Base-by-base conservation (phyloP, 83 land plant species). In the Isoetes engelmannii region DNA sequence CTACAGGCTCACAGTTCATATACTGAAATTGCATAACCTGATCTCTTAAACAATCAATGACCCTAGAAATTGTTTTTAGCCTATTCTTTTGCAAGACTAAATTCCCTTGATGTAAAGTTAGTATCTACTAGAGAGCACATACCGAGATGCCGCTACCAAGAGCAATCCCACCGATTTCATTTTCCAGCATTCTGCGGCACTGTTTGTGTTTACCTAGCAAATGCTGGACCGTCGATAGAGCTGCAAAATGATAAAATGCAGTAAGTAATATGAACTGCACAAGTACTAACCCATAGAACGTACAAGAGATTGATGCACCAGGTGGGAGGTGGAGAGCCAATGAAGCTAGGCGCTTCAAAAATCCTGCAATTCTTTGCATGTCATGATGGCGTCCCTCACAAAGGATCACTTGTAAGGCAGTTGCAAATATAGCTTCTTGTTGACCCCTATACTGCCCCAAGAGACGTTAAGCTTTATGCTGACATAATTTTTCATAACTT, bases 361-460 rank as follows among this genome's bases (percentile, higher is more conserved):
- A 95, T 55, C 89, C 99, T 75, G 99, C 99, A 48, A 86, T 91
- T 63, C 97, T 85, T 76, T 88, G 99, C 97, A 88, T 88, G 75
- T 95, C 99, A 78, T 90, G 90, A 44, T 95, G 99, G 55, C 89
- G 91, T 21, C 80, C 87, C 45, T 95, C 90, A 71, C 88, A 95
- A 20, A 95, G 74, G 90, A 95, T 95, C 18, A 83, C 82, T 79
- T 91, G 85, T 48, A 95, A 64, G 47, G 97, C 99, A 81, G 91
- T 87, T 69, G 89, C 93, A 37, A 95, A 67, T 18, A 87, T 81
- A 53, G 50, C 19, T 80, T 72, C 37, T 48, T 75, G 59, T 85
- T 84, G 56, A 87, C 81, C 76, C 75, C 37, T 28, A 28, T 28
- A 28, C 37, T 77, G 63, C 21, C 45, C 21, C 21, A 46, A 59